These are phyloP conservation scores for Colletotrichum musae DNA, from an alignment of 2,329 filamentous ascomycete genomes.

Conservation along the genomic window DNA sequence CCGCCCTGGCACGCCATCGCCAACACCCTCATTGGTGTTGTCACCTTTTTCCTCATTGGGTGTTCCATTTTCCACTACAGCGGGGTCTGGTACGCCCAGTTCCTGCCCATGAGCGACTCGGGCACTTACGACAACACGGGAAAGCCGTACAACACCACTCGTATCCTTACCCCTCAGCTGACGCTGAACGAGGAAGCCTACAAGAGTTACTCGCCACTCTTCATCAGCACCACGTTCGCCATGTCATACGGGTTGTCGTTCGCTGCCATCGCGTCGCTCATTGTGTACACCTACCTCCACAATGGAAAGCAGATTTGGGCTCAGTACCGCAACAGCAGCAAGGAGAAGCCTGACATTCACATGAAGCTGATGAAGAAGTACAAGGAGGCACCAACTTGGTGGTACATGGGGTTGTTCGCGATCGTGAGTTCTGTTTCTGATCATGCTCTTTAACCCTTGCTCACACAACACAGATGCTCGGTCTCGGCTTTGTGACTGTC, in stretches of 20 bases:
- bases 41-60: slow-evolving; percentile 75
- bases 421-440: slow-evolving; percentile 56
- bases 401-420: slow-evolving; percentile 72
- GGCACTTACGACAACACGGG: slow-evolving; percentile 81
- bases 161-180: slow-evolving; percentile 73
- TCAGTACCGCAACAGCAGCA: slow-evolving; percentile 72
- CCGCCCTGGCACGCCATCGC: slow-evolving; percentile 82
- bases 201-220: slow-evolving; percentile 76
- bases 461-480: slow-evolving; percentile 60
- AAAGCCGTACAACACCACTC: slow-evolving; percentile 72
- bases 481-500: slow-evolving; percentile 67
- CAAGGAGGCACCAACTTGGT: slow-evolving; percentile 74
- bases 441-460: not conserved
- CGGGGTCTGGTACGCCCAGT: slow-evolving; percentile 75
- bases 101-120: slow-evolving; percentile 78
- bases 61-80: slow-evolving; percentile 75
- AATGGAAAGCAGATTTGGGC: slow-evolving; percentile 77
- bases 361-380: slow-evolving; percentile 77
- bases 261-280: slow-evolving; percentile 77
- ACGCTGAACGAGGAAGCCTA: slow-evolving; percentile 76
- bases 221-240: slow-evolving; percentile 80
- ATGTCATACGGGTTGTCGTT: slow-evolving; percentile 80
- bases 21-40: slow-evolving; percentile 78
- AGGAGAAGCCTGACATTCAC: slow-evolving; percentile 74
- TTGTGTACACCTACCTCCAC: slow-evolving; percentile 78